Evolutionary conservation across 2,329 filamentous ascomycete genomes (phyloP).

Genomic region (Fusarium veterinarium): DNA sequence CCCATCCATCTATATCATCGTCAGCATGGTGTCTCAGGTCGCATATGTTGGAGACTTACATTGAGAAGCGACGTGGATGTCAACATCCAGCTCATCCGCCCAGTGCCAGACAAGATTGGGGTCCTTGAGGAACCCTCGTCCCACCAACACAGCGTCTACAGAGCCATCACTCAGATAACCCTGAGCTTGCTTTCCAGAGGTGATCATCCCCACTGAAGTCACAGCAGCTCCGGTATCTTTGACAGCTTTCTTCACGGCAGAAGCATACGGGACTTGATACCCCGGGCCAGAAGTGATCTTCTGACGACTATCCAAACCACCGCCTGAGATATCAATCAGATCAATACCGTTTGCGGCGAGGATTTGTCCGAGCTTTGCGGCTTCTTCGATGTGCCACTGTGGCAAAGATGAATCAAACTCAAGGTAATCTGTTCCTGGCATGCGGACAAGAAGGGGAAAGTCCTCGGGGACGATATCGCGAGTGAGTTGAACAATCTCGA

Average conservation of each 20-base stretch:
- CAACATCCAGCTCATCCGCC: constrained; percentile 62
- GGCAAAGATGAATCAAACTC: constrained; percentile 66
- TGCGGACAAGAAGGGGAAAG: constrained; percentile 73
- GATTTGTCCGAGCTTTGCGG: constrained; percentile 68
- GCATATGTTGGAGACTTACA: constrained; percentile 26
- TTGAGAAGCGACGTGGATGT: constrained; percentile 57
- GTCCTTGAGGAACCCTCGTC: constrained; percentile 66
- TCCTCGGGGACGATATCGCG: constrained; percentile 30
- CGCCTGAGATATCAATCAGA: constrained; percentile 76
- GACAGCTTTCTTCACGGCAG: constrained; percentile 73
- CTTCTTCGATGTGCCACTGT: constrained; percentile 73
- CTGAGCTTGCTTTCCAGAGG: constrained; percentile 56
- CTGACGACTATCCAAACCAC: constrained; percentile 70
- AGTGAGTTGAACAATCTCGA: constrained; percentile 55
- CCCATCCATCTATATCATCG: constrained; percentile 38
- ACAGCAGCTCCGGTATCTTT: constrained; percentile 62
- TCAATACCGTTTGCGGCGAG: constrained; percentile 76
- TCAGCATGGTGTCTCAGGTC: neutral
- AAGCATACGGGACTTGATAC: constrained; percentile 77
- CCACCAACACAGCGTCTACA: constrained; percentile 60
- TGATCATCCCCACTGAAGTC: constrained; percentile 59
- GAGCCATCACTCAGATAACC: constrained; percentile 56
- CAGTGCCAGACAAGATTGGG: constrained; percentile 64
- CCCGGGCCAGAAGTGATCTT: constrained; percentile 69
- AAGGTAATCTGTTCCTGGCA: constrained; percentile 79